Evolutionary conservation across 208 protist species (phyloP), one percentile per base, ranked within the genome.

Genomic region (Crithidia expoeki): DNA sequence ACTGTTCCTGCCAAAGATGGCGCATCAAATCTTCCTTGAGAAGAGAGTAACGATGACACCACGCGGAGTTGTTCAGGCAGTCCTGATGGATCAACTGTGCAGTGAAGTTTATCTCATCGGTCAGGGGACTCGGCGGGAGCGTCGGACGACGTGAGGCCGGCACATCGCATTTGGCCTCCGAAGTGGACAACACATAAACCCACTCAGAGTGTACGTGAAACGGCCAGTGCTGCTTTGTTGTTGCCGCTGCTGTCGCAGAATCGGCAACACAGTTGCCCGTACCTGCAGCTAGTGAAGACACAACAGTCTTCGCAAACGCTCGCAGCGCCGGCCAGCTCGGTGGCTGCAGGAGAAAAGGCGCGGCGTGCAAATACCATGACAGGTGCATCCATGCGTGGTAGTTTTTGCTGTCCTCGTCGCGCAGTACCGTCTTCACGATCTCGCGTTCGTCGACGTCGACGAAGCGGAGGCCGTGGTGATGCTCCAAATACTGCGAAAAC

Each of bases 341-440:
- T 1, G 73, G 82, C 33, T 70, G 27, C 21, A 89, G 21, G 49
- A 90, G 79, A 51, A 95, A 95, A 28, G 79, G 63, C 65, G 93
- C 82, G 0, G 77, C 66, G 55, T 87, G 81, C 28, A 94, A 30
- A 71, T 87, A 90, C 83, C 88, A 91, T 4, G 81, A 57, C 21
- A 90, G 82, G 68, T 96, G 82, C 30, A 87, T 65, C 91, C 91
- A 96, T 5, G 84, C 83, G 65, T 96, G 91, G 62, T 94, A 96
- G 75, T 96, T 94, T 53, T 96, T 96, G 44, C 66, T 47, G 62
- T 96, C 88, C 10, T 49, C 34, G 19, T 74, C 28, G 36, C 64
- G 57, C 11, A 93, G 68, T 23, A 90, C 90, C 0, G 62, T 19
- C 25, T 74, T 56, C 42, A 73, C 71, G 17, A 78, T 58, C 36